Evolutionary conservation across 1,284 basidiomycete genomes (phyloP), one percentile per base, ranked within the genome.

Genomic region (Ceratobasidium sp.): DNA sequence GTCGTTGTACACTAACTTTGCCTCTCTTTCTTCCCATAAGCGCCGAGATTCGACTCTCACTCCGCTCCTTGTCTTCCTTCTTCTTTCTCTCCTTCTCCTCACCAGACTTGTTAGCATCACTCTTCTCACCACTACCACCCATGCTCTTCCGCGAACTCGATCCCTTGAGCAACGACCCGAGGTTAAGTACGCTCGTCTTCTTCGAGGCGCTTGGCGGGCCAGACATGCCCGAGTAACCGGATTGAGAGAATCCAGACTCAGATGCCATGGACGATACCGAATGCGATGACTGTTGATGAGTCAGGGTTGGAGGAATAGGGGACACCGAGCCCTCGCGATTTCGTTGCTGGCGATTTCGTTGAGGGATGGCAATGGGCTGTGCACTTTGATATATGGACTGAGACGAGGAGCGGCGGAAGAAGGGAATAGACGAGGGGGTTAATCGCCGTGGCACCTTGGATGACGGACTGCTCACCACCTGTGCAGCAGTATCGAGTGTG

Each of bases 401-500:
- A 1, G 93, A 95, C 19, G 93, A 94, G 1, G 93, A 91, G 19
- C 95, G 89, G 46, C 93, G 85, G 82, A 97, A 97, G 80, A 98
- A 98, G 0, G 95, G 95, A 72, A 98, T 97, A 7, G 93, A 91
- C 14, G 93, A 95, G 0, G 95, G 95, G 0, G 95, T 96, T 56
- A 95, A 85, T 56, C 94, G 86, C 70, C 70, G 73, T 39, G 71
- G 72, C 71, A 72, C 73, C 71, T 49, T 73, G 62, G 69, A 74
- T 62, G 46, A 73, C 70, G 72, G 72, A 54, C 59, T 62, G 56
- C 54, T 66, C 29, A 59, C 69, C 36, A 56, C 64, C 62, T 66
- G 69, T 13, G 62, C 52, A 44, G 29, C 58, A 49, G 59, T 69
- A 44, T 53, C 54, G 30, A 83, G 85, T 25, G 85, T 88, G 75